These are phyloP conservation scores for Phytophthora litchii DNA, from an alignment of 352 stramenopile species.

Conservation along the genomic window DNA sequence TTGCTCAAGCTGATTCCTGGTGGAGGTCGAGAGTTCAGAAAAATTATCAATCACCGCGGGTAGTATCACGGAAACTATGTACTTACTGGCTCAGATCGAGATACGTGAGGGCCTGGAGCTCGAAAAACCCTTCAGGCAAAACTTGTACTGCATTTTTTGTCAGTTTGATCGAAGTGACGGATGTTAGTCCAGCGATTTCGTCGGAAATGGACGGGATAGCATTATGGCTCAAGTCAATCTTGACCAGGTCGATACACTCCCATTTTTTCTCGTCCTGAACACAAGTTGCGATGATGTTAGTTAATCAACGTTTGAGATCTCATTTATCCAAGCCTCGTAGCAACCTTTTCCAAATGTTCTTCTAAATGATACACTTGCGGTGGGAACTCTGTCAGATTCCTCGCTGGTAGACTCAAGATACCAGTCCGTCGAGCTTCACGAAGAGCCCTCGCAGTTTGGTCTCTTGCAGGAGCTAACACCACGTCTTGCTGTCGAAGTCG, in stretches of 20 bases:
- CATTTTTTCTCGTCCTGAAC: slow-evolving; percentile 83
- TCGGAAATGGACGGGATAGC: slow-evolving; percentile 57
- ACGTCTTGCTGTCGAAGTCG: slow-evolving; percentile 51
- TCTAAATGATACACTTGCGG: slow-evolving; percentile 75
- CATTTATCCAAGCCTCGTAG: neutral
- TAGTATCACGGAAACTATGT: neutral
- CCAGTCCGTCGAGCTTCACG: slow-evolving; percentile 70
- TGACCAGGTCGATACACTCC: slow-evolving; percentile 84
- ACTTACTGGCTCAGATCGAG: slow-evolving; percentile 81
- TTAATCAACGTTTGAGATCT: no score
- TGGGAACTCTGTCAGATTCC: slow-evolving; percentile 63
- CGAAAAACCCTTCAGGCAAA: slow-evolving; percentile 71
- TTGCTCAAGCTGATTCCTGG: slow-evolving; percentile 67
- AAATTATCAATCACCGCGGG: no score
- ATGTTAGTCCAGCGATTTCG: slow-evolving; percentile 57
- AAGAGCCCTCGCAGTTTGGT: slow-evolving; percentile 59
- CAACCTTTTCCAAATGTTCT: slow-evolving; percentile 77
- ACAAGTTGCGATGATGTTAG: no score
- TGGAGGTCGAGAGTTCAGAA: neutral
- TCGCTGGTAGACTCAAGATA: slow-evolving; percentile 64
- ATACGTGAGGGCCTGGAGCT: slow-evolving; percentile 60
- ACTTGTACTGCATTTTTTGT: slow-evolving; percentile 66
- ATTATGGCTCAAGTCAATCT: slow-evolving; percentile 86
- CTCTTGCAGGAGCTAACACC: slow-evolving; percentile 57
- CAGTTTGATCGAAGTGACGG: slow-evolving; percentile 70